These are phyloP conservation scores for Boletellus deceptivus DNA, from an alignment of 1,284 basidiomycete species.

Conservation along the genomic window DNA sequence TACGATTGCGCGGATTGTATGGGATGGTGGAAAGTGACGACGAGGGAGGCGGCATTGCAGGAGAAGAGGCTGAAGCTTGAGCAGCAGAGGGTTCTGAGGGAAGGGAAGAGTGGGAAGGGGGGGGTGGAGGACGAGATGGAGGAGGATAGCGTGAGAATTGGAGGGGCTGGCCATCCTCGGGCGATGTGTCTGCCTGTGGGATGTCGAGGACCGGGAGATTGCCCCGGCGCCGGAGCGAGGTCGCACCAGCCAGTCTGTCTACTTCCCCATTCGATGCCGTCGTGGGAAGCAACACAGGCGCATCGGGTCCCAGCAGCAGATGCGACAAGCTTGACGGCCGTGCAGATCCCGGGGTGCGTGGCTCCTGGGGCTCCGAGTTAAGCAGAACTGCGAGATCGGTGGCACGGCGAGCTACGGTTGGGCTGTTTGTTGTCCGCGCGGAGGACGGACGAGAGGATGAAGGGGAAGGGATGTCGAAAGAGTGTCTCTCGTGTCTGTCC, in stretches of 20 bases:
- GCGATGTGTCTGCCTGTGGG: conserved; percentile 22
- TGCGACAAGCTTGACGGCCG: conserved; percentile 49
- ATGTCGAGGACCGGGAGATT: conserved; percentile 35
- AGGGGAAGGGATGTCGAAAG: conserved; percentile 31
- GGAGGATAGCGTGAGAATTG: conserved; percentile 30
- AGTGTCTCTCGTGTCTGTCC: conserved; percentile 29
- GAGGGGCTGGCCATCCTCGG: conserved; percentile 23
- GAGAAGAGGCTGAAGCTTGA: conserved; percentile 22
- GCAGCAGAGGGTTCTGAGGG: conserved; percentile 19
- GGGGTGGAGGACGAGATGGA: conserved; percentile 33
- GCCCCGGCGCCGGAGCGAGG: conserved; percentile 39
- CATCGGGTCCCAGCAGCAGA: conserved; percentile 43
- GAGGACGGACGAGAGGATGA: conserved; percentile 37
- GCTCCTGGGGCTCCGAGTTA: conserved; percentile 54
- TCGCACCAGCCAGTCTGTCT: conserved; percentile 40
- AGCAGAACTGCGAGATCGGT: conserved; percentile 70
- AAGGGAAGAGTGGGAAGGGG: conserved; percentile 27
- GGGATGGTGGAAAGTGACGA: conserved; percentile 40
- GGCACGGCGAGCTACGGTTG: conserved; percentile 55
- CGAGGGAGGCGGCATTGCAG: conserved; percentile 31
- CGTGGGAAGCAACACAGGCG: conserved; percentile 9
- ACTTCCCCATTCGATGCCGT: conserved; percentile 24
- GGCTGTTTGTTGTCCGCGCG: conserved; percentile 38
- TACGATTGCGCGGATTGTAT: conserved; percentile 62
- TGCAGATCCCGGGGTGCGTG: conserved; percentile 39